phyloP scores from a whole-genome alignment of 805 yeast genomes.

The Kazachstania viticola region DNA sequence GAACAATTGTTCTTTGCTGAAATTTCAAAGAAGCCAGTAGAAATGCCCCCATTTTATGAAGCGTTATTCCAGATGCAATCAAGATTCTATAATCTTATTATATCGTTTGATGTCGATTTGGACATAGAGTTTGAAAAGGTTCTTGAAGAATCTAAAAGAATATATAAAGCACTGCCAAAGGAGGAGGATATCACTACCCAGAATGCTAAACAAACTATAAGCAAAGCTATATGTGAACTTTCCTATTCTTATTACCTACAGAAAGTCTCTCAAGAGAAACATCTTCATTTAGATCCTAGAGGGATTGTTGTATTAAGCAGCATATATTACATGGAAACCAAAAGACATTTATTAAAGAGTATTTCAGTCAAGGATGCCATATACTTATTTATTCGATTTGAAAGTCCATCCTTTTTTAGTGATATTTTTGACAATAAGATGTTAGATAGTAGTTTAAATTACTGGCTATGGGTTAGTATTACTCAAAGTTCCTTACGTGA shows the following conservation, averaged over 20 bases:
- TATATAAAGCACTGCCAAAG: conserved; percentile 30
- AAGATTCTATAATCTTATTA: conserved; percentile 39
- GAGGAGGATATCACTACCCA: conserved; percentile 21
- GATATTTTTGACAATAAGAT: conserved; percentile 13
- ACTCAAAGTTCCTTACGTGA: conserved; percentile 12
- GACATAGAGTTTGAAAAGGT: conserved; percentile 28
- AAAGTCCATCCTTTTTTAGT: conserved; percentile 30
- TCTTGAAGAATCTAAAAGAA: conserved; percentile 28
- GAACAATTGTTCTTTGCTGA: conserved; percentile 4
- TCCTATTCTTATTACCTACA: conserved; percentile 28
- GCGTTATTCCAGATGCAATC: conserved; percentile 25
- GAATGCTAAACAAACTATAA: conserved; percentile 25
- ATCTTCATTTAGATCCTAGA: conserved; percentile 21
- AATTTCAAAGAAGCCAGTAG: conserved; percentile 13
- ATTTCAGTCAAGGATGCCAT: conserved; percentile 24
- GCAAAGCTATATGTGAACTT: conserved; percentile 28
- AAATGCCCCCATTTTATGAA: conserved; percentile 15
- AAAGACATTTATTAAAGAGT: conserved; percentile 9
- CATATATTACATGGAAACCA: conserved; percentile 13
- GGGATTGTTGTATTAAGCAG: conserved; percentile 27
- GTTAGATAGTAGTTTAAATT: conserved; percentile 22
- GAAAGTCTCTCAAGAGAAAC: conserved; percentile 19
- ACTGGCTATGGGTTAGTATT: conserved; percentile 30
- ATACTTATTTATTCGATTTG: conserved; percentile 31
- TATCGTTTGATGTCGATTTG: conserved; percentile 57